Conservation (phyloP, 208 protist species). For the Leishmania turanica region DNA sequence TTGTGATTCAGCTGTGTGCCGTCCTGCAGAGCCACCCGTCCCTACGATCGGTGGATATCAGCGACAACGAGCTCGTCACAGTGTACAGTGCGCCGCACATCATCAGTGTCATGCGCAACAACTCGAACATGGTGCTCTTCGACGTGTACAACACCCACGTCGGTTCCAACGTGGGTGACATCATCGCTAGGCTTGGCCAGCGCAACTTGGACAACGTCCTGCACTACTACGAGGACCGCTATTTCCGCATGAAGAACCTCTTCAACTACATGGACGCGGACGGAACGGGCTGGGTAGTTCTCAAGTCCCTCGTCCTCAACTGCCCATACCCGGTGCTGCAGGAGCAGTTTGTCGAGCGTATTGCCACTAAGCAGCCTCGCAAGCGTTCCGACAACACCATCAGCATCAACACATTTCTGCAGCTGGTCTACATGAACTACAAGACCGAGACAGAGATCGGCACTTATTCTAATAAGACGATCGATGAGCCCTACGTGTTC, state of each 20-base stretch:
- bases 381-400: slow-evolving; percentile 78
- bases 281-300: slow-evolving; percentile 72
- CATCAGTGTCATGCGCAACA: slow-evolving; percentile 67
- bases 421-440: slow-evolving; percentile 88
- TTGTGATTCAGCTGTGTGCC: slow-evolving; percentile 52
- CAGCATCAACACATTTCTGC: slow-evolving; percentile 78
- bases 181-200: slow-evolving; percentile 64
- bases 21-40: slow-evolving; percentile 70
- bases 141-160: slow-evolving; percentile 72
- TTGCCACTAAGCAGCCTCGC: slow-evolving; percentile 56
- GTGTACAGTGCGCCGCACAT: slow-evolving; percentile 71
- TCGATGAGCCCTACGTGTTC: slow-evolving; percentile 70
- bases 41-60: slow-evolving; percentile 72
- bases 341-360: slow-evolving; percentile 85
- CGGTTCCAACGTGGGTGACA: slow-evolving; percentile 64
- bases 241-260: slow-evolving; percentile 84
- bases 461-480: slow-evolving; percentile 30
- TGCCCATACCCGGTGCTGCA: slow-evolving; percentile 76
- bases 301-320: slow-evolving; percentile 76
- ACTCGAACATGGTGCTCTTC: slow-evolving; percentile 78
- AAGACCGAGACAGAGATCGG: slow-evolving; percentile 79
- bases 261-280: slow-evolving; percentile 83
- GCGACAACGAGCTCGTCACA: slow-evolving; percentile 75
- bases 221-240: slow-evolving; percentile 81
- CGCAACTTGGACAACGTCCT: slow-evolving; percentile 53